phyloP scores from a whole-genome alignment of 2,329 filamentous ascomycete species.

The Trichoderma arundinaceum region DNA sequence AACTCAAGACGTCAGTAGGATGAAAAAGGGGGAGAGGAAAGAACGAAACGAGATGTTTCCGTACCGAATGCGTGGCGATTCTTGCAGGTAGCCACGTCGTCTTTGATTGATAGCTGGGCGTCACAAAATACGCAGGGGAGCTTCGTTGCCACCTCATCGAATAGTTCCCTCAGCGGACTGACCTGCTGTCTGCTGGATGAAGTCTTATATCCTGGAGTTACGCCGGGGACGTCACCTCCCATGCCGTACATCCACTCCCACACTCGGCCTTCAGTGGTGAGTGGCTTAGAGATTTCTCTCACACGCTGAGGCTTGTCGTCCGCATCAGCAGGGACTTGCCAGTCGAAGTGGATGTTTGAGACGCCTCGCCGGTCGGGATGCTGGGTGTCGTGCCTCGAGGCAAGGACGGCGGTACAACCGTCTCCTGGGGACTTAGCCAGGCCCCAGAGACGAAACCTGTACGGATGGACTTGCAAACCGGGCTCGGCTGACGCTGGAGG shows the following conservation, averaged over 20 bases:
- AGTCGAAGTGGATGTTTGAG: constrained; percentile 48
- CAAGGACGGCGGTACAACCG: constrained; percentile 57
- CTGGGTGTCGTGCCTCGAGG: constrained; percentile 55
- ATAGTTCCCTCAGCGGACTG: constrained; percentile 46
- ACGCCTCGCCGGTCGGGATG: constrained; percentile 52
- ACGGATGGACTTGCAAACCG: constrained; percentile 53
- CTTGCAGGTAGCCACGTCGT: constrained; percentile 47
- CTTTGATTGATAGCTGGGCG: constrained; percentile 42
- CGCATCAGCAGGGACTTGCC: constrained; percentile 35
- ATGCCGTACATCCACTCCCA: constrained; percentile 66
- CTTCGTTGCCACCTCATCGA: constrained; percentile 43
- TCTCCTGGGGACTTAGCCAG: constrained; percentile 58
- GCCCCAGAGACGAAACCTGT: constrained; percentile 60
- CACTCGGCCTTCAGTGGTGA: constrained; percentile 60
- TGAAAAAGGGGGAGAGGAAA: neutral
- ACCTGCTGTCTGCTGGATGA: constrained; percentile 29
- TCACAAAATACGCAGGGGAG: constrained; percentile 58
- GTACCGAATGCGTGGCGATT: constrained; percentile 51
- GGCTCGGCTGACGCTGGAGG: constrained; percentile 32
- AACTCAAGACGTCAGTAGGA: constrained; percentile 9
- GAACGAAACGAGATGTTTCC: constrained; percentile 29
- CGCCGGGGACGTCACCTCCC: constrained; percentile 53
- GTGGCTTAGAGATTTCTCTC: constrained; percentile 32
- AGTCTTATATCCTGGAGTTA: constrained; percentile 41
- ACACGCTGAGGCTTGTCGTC: constrained; percentile 14